Percentiles rank a stretch among this genome's conserved stretches.
phyloP scores from a whole-genome alignment of 768 basidiomycete genomes.

The Leccinum imitatum region DNA sequence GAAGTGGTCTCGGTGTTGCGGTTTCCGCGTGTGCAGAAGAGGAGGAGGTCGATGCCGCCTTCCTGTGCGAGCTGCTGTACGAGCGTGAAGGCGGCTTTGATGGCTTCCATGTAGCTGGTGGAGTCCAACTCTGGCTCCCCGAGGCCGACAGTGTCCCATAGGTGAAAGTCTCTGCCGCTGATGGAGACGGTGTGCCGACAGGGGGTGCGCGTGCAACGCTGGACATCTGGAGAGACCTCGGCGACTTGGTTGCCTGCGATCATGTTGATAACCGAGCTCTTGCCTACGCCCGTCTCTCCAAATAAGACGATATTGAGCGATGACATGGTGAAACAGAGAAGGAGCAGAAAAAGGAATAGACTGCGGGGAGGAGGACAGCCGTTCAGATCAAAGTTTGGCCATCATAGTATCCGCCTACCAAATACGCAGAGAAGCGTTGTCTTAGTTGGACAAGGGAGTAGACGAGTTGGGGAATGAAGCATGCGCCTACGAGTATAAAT shows the following conservation, averaged over 20 bases:
- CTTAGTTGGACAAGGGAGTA: neutral
- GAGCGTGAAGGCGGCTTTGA: conserved; percentile 30
- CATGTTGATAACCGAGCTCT: conserved; percentile 32
- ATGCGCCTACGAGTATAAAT: neutral
- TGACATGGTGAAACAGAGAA: neutral
- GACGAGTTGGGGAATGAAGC: too few relatives aligned
- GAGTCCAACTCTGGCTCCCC: conserved; percentile 24
- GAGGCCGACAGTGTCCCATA: conserved; percentile 36
- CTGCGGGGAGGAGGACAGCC: neutral
- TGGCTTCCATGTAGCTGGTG: conserved; percentile 22
- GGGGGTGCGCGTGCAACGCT: conserved; percentile 35
- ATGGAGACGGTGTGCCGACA: conserved; percentile 24
- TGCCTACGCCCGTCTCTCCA: conserved; percentile 39
- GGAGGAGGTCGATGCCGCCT: conserved; percentile 39
- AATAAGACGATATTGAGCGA: conserved; percentile 40
- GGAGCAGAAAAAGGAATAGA: neutral
- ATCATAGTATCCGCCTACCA: neutral
- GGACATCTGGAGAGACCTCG: conserved; percentile 20
- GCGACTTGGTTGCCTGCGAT: conserved; percentile 25
- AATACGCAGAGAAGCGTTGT: neutral
- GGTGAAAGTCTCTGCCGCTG: conserved; percentile 7
- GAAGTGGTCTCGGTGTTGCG: too few relatives aligned
- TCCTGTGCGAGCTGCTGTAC: conserved; percentile 30
- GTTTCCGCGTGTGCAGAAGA: too few relatives aligned
- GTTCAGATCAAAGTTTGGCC: neutral